Percentiles rank a stretch among this genome's conserved stretches.
Conservation (phyloP, 306 rosid genomes). For the Bauhinia variegata region DNA sequence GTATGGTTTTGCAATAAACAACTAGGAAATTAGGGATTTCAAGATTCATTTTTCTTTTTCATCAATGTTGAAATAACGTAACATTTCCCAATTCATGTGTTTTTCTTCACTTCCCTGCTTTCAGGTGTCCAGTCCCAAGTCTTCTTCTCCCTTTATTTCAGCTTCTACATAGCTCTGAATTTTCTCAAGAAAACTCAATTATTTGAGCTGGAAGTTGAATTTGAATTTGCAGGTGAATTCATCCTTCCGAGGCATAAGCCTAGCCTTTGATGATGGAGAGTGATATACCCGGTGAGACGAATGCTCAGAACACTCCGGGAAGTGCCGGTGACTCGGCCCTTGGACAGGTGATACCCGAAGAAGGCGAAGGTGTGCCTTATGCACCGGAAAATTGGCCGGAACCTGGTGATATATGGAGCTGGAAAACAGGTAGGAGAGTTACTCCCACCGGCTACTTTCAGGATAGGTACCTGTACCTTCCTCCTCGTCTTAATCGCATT, state of each 20-base stretch:
- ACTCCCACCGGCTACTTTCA: constrained; percentile 54
- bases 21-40: no score
- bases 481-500: constrained; percentile 36
- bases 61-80: no score
- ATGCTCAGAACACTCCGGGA: constrained; percentile 23
- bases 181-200: no score
- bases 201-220: no score
- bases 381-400: constrained; percentile 91
- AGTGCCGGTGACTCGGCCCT: constrained; percentile 1
- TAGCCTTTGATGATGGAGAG: constrained; percentile 40
- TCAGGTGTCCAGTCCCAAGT: no score
- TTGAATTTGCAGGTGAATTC: background rate
- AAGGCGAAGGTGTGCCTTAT: constrained; percentile 79
- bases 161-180: no score
- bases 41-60: no score
- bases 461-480: constrained; percentile 82
- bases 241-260: constrained; percentile 5
- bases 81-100: no score
- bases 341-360: constrained; percentile 43
- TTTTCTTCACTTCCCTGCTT: no score
- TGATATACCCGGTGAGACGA: constrained; percentile 34
- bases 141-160: no score
- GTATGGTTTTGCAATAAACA: no score
- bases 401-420: constrained; percentile 74
- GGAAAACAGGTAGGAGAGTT: constrained; percentile 78